Base-by-base conservation (phyloP, 2,329 filamentous ascomycete species). In the Pseudopyrenochaeta lycopersici region DNA sequence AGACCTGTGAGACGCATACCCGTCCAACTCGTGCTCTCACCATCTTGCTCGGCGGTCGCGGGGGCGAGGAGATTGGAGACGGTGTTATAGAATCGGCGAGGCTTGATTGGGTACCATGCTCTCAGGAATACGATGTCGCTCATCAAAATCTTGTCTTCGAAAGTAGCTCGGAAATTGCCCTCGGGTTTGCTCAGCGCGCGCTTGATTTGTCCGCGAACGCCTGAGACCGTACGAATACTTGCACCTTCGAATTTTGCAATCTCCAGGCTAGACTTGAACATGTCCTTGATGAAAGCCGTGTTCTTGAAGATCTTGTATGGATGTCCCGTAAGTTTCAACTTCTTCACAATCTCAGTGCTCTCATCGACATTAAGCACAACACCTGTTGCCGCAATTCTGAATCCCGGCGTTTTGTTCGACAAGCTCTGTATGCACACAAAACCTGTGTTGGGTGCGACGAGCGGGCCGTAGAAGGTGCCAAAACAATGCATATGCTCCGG, bases 401-500 rank as follows among this genome's bases (percentile, higher is more conserved):
- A 98, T 17, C 93, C 93, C 0, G 93, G 90, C 43, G 89, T 94
- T 69, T 89, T 86, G 57, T 90, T 88, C 0, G 90, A 91, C 70
- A 99, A 89, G 7, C 89, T 91, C 76, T 98, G 92, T 62, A 98
- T 92, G 76, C 90, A 95, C 64, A 91, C 93, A 78, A 99, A 98
- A 54, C 94, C 92, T 2, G 94, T 97, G 76, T 97, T 97, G 11
- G 96, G 95, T 0, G 95, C 92, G 55, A 97, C 92, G 7, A 99
- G 86, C 0, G 96, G 95, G 0, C 93, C 95, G 71, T 96, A 98
- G 77, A 98, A 92, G 45, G 93, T 97, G 35, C 87, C 95, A 74
- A 96, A 96, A 80, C 96, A 99, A 79, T 98, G 95, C 92, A 97
- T 98, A 73, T 99, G 95, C 81, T 99, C 96, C 0, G 95, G 96